Evolutionary conservation across 2,329 filamentous ascomycete species (phyloP), one percentile per base, ranked within the genome.

Genomic region (Diaporthe vexans): DNA sequence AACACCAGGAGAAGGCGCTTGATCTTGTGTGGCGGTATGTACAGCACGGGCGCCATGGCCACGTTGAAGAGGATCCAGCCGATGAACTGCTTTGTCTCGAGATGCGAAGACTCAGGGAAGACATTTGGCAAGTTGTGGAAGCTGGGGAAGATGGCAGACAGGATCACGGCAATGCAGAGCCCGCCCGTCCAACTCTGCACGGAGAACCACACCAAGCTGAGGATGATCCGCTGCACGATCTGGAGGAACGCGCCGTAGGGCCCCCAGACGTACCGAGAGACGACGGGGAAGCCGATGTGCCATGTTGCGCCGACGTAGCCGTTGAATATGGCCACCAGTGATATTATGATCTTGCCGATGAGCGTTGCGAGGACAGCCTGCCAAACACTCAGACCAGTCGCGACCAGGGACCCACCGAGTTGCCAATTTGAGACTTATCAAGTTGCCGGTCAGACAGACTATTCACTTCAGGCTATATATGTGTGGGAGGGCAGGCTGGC

Each of bases 231-330:
- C 37, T 85, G 81, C 26, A 84, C 75, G 67, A 87, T 80, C 21
- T 81, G 79, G 40, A 86, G 77, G 74, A 83, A 84, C 11, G 81
- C 79, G 1, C 85, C 85, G 29, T 81, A 83, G 75, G 85, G 80
- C 21, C 85, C 86, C 82, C 83, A 86, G 37, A 84, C 79, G 29
- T 81, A 80, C 9, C 85, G 80, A 15, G 81, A 80, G 9, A 82
- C 79, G 19, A 87, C 83, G 0, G 85, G 82, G 54, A 85, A 87
- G 10, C 84, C 84, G 43, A 86, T 84, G 74, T 86, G 84, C 77
- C 83, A 85, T 67, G 81, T 78, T 8, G 84, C 84, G 24, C 83
- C 84, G 21, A 83, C 81, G 35, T 79, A 80, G 58, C 83, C 84
- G 52, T 82, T 83, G 51, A 80, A 74, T 56, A 83, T 81, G 15